Conservation (phyloP, 2,329 filamentous ascomycete genomes). For the Xylariaceae sp. region DNA sequence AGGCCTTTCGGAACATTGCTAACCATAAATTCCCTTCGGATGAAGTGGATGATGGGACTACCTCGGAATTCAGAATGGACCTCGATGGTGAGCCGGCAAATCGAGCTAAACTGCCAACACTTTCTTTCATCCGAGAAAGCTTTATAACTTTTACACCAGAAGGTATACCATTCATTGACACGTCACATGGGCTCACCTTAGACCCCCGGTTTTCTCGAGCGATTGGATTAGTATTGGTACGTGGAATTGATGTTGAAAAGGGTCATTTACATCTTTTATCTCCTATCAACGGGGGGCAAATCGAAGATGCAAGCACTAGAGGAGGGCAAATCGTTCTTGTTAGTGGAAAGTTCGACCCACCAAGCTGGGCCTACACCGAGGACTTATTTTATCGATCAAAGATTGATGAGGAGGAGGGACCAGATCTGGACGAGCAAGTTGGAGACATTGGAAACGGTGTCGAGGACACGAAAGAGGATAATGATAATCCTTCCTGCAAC, state of each 20-base stretch:
- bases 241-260: slow-evolving; percentile 65
- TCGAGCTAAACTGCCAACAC: slow-evolving; percentile 13
- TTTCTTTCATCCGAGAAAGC: slow-evolving; percentile 23
- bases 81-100: slow-evolving; percentile 28
- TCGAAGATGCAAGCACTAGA: slow-evolving; percentile 48
- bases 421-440: slow-evolving; percentile 32
- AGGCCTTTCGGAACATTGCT: slow-evolving; percentile 51
- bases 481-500: neutral
- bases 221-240: slow-evolving; percentile 71
- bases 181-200: slow-evolving; percentile 58
- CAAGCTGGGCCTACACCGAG: slow-evolving; percentile 73
- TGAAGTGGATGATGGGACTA: slow-evolving; percentile 18
- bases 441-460: slow-evolving; percentile 43
- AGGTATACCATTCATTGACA: slow-evolving; percentile 67
- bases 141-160: slow-evolving; percentile 53
- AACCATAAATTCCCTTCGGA: slow-evolving; percentile 20
- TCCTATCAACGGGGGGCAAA: slow-evolving; percentile 53
- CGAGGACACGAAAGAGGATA: slow-evolving; percentile 41
- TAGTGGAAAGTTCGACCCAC: slow-evolving; percentile 70
- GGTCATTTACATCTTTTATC: slow-evolving; percentile 69
- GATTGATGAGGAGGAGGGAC: slow-evolving; percentile 27
- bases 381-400: slow-evolving; percentile 54
- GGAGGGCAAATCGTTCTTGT: slow-evolving; percentile 65
- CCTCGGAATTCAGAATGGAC: slow-evolving; percentile 26
- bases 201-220: slow-evolving; percentile 64